Evolutionary conservation across 768 basidiomycete genomes (phyloP), one percentile per base, ranked within the genome.

Genomic region (Omphalotus guepiniiformis): DNA sequence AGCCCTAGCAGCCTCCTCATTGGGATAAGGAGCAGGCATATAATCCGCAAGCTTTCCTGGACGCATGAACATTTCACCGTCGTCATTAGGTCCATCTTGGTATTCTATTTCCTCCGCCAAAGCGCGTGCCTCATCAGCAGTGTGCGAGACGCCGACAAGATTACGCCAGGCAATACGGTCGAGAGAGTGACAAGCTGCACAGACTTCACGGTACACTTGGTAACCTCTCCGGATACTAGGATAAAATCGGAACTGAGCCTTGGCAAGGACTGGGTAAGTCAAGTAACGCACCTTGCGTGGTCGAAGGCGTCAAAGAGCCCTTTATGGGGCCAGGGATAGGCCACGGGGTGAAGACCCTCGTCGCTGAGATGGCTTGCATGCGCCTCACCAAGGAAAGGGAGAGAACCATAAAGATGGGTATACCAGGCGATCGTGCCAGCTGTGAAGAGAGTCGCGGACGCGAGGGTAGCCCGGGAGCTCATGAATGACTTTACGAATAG

Each of bases 141-240:
- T 91, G 72, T 99, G 96, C 23, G 93, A 96, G 47, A 97, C 93
- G 61, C 93, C 96, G 55, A 99, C 96, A 49, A 99, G 75, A 74
- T 98, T 99, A 64, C 96, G 91, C 96, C 96, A 99, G 49, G 96
- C 96, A 63, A 99, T 94, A 58, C 96, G 93, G 74, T 99, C 92
- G 47, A 99, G 83, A 27, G 96, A 99, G 68, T 99, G 96, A 69
- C 96, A 99, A 9, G 96, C 93, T 13, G 96, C 91, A 64, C 96
- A 99, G 48, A 99, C 96, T 71, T 99, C 95, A 54, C 93, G 91
- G 78, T 99, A 99, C 48, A 99, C 96, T 67, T 88, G 83, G 74
- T 90, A 94, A 32, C 93, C 94, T 62, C 95, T 80, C 59, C 94
- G 93, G 62, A 97, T 94, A 68, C 93, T 95, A 54, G 15, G 48